phyloP scores from a whole-genome alignment of 441 rosid genomes.

The Omphalea diandra region DNA sequence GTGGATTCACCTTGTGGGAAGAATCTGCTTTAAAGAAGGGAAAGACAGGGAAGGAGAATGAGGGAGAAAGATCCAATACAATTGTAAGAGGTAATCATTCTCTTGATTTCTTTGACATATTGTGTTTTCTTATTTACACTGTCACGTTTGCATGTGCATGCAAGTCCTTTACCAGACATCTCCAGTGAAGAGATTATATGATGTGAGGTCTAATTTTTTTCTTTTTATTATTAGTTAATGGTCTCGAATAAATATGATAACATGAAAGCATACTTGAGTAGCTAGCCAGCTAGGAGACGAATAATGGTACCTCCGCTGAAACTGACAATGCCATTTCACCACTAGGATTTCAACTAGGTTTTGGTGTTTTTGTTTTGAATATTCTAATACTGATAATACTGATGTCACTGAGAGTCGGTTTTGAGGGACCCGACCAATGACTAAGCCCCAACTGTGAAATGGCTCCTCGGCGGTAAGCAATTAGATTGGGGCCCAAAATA shows the following conservation, averaged over 20 bases:
- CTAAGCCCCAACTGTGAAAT: not conserved
- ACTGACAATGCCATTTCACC: constrained; percentile 3
- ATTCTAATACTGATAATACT: not conserved
- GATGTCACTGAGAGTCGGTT: constrained; percentile 2
- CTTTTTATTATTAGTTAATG: not conserved
- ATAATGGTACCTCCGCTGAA: not conserved
- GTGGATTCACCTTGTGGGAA: constrained; percentile 73
- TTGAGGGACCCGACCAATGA: constrained; percentile 6
- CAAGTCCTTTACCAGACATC: not conserved
- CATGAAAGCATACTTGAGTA: not conserved
- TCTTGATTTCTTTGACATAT: not conserved
- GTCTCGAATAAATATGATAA: not conserved
- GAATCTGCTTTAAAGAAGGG: constrained; percentile 78
- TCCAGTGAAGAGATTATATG: not conserved
- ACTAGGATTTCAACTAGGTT: not conserved
- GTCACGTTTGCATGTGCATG: constrained; percentile 22
- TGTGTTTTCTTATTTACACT: not conserved
- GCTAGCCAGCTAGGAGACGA: not conserved
- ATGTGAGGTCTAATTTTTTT: not conserved
- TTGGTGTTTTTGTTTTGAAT: not conserved
- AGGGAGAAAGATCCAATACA: constrained; percentile 38
- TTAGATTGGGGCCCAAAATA: not conserved
- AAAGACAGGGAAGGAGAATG: constrained; percentile 92
- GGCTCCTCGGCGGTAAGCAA: not conserved
- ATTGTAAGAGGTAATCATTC: constrained; percentile 55